These are phyloP conservation scores for Orychophragmus violaceus DNA, from an alignment of 345 rosid species.

Conservation along the genomic window DNA sequence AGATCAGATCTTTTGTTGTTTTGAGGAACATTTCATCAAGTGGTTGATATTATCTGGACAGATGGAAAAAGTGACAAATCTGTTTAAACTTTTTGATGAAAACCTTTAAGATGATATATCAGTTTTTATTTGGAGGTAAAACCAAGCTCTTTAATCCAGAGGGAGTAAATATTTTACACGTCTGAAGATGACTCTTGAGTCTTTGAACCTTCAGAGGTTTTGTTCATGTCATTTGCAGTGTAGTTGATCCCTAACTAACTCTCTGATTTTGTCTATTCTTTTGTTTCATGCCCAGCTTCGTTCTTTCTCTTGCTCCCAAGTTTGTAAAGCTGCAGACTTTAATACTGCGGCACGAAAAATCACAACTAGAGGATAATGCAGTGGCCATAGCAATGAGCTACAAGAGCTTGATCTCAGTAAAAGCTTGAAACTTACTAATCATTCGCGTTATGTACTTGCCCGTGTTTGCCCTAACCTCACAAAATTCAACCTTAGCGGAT, in stretches of 20 bases:
- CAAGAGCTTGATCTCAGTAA: too few relatives aligned
- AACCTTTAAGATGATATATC: neutral
- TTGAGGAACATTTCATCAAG: too few relatives aligned
- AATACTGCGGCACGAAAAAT: conserved; percentile 76
- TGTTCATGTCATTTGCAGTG: too few relatives aligned
- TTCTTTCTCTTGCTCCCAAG: conserved; percentile 79
- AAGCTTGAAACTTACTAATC: too few relatives aligned
- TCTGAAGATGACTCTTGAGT: neutral
- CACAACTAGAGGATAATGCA: conserved; percentile 77
- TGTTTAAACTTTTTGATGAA: neutral
- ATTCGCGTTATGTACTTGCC: conserved; percentile 61
- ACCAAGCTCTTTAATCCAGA: too few relatives aligned
- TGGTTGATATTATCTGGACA: too few relatives aligned
- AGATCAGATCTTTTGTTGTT: too few relatives aligned
- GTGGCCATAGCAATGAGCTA: conserved; percentile 72
- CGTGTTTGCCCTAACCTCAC: conserved; percentile 71
- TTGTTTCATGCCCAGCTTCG: conserved; percentile 28
- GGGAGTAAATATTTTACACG: too few relatives aligned
- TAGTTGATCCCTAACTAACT: neutral
- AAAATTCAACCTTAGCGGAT: conserved; percentile 88
- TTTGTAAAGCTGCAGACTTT: conserved; percentile 62
- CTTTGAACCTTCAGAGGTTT: neutral
- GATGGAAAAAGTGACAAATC: neutral
- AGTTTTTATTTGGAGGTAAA: too few relatives aligned
- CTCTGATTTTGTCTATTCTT: neutral